Evolutionary conservation across 1,139 yeast species (phyloP), one percentile per base, ranked within the genome.

Genomic region (Saccharomycopsis phalli): DNA sequence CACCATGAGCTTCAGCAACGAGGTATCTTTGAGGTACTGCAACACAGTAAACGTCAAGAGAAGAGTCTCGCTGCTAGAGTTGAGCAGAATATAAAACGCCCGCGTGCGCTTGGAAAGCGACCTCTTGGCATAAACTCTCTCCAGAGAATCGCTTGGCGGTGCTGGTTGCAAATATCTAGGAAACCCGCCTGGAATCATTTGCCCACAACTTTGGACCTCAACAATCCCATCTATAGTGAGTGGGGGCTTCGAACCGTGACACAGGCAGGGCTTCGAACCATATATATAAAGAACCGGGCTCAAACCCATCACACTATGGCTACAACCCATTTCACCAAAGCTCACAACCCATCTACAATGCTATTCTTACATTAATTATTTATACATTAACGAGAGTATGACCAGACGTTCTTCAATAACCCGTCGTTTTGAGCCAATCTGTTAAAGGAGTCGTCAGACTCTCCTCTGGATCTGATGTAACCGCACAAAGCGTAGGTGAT

Each of bases 371-470:
- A n/a, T n/a, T n/a, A n/a, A n/a, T n/a, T n/a, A n/a, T n/a, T n/a
- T n/a, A n/a, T 20, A 19, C 45, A 67, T 81, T 87, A 87, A 81
- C 95, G 95, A 75, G 95, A 82, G 93, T 87, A 88, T 66, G 93
- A 74, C 94, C 95, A 88, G 77, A 88, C 97, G 77, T 87, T 87
- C 79, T 83, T 83, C 71, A 91, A 77, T 68, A 91, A 77, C 74
- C 97, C 98, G 68, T 91, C 98, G 67, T 81, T 83, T 77, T 93
- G 97, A 61, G 97, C 95, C 68, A 91, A 84, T 80, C 98, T 88
- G 95, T 91, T 91, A 68, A 91, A 74, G 58, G 95, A 87, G 76
- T 91, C 99, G 65, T 91, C 99, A 64, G 95, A 84, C 77, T 91
- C 99, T 67, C 86, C 88, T 66, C 81, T 76, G 57, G 76, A 66